Evolutionary conservation across 2,329 filamentous ascomycete genomes (phyloP).

Genomic region (Epicoccum sorghinum): DNA sequence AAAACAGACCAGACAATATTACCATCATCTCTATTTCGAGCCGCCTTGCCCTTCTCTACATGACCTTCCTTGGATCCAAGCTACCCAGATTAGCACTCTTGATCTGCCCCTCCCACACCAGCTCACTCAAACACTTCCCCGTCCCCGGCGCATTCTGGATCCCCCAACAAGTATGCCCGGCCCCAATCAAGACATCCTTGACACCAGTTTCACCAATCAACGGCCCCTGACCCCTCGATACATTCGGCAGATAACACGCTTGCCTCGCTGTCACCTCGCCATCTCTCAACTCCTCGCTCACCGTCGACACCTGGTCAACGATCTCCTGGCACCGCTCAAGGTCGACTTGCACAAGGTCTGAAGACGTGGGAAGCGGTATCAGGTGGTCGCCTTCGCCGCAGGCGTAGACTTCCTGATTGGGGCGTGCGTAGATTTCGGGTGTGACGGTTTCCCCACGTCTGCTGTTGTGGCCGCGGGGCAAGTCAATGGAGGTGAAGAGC

Average conservation of each 20-base stretch:
- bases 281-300: conserved; percentile 56
- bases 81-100: conserved; percentile 51
- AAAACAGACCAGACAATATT: too few species aligned
- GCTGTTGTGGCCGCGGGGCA: conserved; percentile 62
- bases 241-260: conserved; percentile 90
- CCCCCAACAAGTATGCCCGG: conserved; percentile 97
- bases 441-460: conserved; percentile 63
- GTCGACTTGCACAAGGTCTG: conserved; percentile 78
- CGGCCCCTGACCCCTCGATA: conserved; percentile 67
- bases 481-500: conserved; percentile 83
- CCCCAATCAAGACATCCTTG: conserved; percentile 78
- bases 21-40: too few species aligned
- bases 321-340: conserved; percentile 82
- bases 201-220: conserved; percentile 77
- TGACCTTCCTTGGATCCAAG: conserved; percentile 48
- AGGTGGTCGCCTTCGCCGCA: conserved; percentile 86
- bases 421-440: conserved; percentile 92
- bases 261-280: conserved; percentile 72
- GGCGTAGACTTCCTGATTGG: conserved; percentile 87
- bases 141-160: conserved; percentile 95
- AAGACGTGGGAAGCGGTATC: conserved; percentile 75
- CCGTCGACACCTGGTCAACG: conserved; percentile 73
- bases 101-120: conserved; percentile 53
- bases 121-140: conserved; percentile 53
- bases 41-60: too few species aligned